Evolutionary conservation across 257 asterid genomes (phyloP), one percentile per base, ranked within the genome.

Genomic region (Pogostemon cablin): DNA sequence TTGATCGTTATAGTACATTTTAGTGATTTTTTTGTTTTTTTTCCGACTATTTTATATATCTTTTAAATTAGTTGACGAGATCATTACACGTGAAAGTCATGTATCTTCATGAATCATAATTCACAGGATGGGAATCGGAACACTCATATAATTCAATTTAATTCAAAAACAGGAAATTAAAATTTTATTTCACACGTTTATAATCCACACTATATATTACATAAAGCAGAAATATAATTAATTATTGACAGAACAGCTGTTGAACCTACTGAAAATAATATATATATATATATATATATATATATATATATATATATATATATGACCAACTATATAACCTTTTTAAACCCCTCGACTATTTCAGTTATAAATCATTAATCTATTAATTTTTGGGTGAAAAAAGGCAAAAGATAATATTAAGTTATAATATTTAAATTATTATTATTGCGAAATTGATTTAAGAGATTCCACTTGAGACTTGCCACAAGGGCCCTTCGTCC

Each of bases 401-500:
- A 52, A 12, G 57, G 57, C 57, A 12, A 52, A 12, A 25, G 32
- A 52, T 15, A 50, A 12, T 52, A 52, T 3, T 52, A 3, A 12
- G 5, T 12, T 2, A n/a, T 2, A 7, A 52, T 34, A 52, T 15
- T 54, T 54, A 0, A 52, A 12, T 5, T 15, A 52, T 12, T 52
- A 70, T 74, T 64, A 40, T 59, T 52, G 61, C 40, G 54, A 56
- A 20, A 1, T 35, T 17, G 79, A 76, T 73, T 76, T 64, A 3
- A 82, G 75, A 55, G 90, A 80, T 68, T 85, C 84, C 15, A 85
- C 84, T 79, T 86, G 96, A 8, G 86, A 75, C 78, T 89, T 89
- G 37, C 96, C 93, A 61, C 78, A 39, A 25, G 82, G 96, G 2
- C 93, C 93, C 62, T 76, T 82, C 39, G 65, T 79, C 82, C 96